These are phyloP conservation scores for Monosporozyma aquatica DNA, from an alignment of 805 yeast genomes.

Conservation along the genomic window DNA sequence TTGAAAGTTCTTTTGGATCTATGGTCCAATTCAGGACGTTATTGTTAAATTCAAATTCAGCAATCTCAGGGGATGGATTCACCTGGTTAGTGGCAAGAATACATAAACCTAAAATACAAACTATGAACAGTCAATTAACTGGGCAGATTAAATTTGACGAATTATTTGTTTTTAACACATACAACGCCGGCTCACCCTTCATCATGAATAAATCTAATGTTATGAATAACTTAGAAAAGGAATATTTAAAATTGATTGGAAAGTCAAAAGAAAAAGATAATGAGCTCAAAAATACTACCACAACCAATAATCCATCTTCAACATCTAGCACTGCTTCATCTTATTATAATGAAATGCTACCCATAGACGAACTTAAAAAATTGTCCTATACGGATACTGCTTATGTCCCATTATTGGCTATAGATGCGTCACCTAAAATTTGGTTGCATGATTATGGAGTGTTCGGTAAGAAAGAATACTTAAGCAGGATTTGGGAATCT, in stretches of 20 bases:
- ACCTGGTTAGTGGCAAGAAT: conserved; percentile 74
- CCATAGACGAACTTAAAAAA: conserved; percentile 35
- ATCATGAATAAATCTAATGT: conserved; percentile 39
- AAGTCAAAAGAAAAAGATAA: conserved; percentile 3
- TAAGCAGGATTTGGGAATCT: conserved; percentile 59
- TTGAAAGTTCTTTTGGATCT: conserved; percentile 54
- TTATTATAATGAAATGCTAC: conserved; percentile 10
- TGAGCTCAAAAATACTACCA: too few relatives aligned
- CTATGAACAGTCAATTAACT: conserved; percentile 3
- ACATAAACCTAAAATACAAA: conserved; percentile 7
- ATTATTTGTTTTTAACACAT: conserved; percentile 70
- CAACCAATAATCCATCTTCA: neutral
- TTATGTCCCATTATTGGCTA: conserved; percentile 53
- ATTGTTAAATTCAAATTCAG: conserved; percentile 55
- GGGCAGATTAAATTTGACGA: conserved; percentile 31
- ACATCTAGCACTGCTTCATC: neutral
- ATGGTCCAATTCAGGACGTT: conserved; percentile 65
- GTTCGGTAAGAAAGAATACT: conserved; percentile 56
- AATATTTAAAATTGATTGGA: conserved; percentile 3
- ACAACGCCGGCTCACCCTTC: conserved; percentile 81
- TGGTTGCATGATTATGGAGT: conserved; percentile 72
- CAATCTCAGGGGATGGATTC: conserved; percentile 81
- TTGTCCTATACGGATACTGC: conserved; percentile 17
- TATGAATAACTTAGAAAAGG: conserved; percentile 12
- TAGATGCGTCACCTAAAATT: conserved; percentile 64